Evolutionary conservation across 805 yeast genomes (phyloP).

Genomic region (Kuraishia piskuri): DNA sequence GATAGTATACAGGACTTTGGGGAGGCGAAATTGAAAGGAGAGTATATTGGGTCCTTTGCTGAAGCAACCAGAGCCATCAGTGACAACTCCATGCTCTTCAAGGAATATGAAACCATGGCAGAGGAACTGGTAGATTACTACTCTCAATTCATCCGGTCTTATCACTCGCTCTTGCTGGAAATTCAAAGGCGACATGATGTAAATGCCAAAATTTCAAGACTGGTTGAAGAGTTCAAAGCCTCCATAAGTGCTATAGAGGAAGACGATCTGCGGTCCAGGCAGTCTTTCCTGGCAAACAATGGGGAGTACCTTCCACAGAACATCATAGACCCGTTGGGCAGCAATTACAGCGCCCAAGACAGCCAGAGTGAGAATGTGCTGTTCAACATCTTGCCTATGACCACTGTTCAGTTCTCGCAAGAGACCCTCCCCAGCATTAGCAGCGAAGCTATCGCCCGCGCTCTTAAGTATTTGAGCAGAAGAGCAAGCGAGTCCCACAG

Average conservation of each 20-base stretch:
- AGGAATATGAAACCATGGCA: constrained; percentile 7
- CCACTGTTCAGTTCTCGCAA: constrained; percentile 4
- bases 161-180: constrained; percentile 43
- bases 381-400: constrained; percentile 7
- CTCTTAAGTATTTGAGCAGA: not conserved
- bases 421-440: constrained; percentile 8
- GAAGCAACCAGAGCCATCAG: constrained; percentile 8
- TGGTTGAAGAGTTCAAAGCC: constrained; percentile 32
- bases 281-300: constrained; percentile 33
- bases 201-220: constrained; percentile 27
- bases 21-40: constrained; percentile 15
- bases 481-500: not conserved
- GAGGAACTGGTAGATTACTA: constrained; percentile 38
- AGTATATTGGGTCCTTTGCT: constrained; percentile 11
- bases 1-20: constrained; percentile 19
- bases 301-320: constrained; percentile 48
- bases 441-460: not conserved
- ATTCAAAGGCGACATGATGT: constrained; percentile 38
- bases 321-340: constrained; percentile 12
- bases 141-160: constrained; percentile 40
- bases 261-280: constrained; percentile 35
- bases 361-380: constrained; percentile 4
- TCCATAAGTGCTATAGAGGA: constrained; percentile 28
- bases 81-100: constrained; percentile 7
- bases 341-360: not conserved